Evolutionary conservation across 2,329 filamentous ascomycete genomes (phyloP).

Genomic region (Penicillium digitatum): DNA sequence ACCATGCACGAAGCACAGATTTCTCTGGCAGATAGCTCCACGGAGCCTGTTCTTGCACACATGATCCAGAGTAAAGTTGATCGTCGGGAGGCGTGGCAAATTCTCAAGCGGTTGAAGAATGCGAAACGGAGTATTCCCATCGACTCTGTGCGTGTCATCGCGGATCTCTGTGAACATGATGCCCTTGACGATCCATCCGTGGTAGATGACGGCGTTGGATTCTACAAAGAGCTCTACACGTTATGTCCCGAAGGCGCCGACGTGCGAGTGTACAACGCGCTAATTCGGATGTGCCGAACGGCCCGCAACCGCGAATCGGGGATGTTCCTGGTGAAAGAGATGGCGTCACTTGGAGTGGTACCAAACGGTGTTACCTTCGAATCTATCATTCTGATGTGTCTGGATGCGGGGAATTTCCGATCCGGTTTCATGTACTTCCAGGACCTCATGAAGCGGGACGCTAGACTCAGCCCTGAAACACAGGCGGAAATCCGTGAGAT

Average conservation of each 20-base stretch:
- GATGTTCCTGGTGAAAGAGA: constrained; percentile 61
- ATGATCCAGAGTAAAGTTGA: constrained; percentile 50
- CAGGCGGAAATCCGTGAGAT: constrained; percentile 28
- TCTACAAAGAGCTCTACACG: constrained; percentile 59
- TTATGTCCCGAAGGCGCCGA: constrained; percentile 47
- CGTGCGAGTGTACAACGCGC: constrained; percentile 55
- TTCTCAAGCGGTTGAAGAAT: constrained; percentile 55
- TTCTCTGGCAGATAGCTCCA: constrained; percentile 56
- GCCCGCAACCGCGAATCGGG: constrained; percentile 51
- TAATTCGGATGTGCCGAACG: constrained; percentile 51
- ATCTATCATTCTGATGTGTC: constrained; percentile 56
- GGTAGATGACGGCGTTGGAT: constrained; percentile 52
- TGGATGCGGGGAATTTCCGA: constrained; percentile 37
- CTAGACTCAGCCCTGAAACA: constrained; percentile 23
- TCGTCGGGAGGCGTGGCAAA: constrained; percentile 51
- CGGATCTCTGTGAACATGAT: constrained; percentile 50
- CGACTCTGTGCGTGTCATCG: constrained; percentile 46
- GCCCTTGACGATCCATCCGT: constrained; percentile 29
- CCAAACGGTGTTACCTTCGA: constrained; percentile 61
- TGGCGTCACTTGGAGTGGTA: constrained; percentile 52
- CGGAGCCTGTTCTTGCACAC: constrained; percentile 58
- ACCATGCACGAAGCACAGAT: constrained; percentile 67
- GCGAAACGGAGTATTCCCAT: constrained; percentile 50
- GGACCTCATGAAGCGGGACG: constrained; percentile 34
- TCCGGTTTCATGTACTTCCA: constrained; percentile 39